Conservation (phyloP, 1,284 basidiomycete species). For the Butyriboletus appendiculatus region DNA sequence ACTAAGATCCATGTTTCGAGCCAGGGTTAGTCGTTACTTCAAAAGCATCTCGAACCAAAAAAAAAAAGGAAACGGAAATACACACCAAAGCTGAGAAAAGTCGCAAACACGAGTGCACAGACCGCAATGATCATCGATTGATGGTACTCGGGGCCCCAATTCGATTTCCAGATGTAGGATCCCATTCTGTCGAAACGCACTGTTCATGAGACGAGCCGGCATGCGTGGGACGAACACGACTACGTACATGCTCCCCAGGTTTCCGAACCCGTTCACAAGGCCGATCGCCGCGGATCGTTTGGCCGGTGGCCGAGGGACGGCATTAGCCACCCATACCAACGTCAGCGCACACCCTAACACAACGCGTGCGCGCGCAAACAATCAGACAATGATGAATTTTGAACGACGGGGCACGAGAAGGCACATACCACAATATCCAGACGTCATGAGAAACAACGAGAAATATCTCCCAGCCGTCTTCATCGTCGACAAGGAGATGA, state of each 20-base stretch:
- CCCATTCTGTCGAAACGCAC: constrained; percentile 40
- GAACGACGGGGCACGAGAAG: neutral
- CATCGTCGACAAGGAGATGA: constrained; percentile 61
- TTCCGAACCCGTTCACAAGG: constrained; percentile 36
- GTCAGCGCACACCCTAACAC: constrained; percentile 56
- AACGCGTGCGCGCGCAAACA: neutral
- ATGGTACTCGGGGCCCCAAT: constrained; percentile 53
- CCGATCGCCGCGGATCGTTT: constrained; percentile 51
- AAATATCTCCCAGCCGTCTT: constrained; percentile 59
- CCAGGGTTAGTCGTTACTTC: neutral
- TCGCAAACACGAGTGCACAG: constrained; percentile 41
- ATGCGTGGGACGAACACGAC: constrained; percentile 6
- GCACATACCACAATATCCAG: constrained; percentile 52
- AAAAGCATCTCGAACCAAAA: neutral
- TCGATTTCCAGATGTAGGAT: constrained; percentile 52
- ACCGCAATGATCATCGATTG: constrained; percentile 55
- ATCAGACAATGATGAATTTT: neutral
- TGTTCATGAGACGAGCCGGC: neutral
- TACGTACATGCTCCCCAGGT: constrained; percentile 38
- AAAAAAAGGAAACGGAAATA: neutral
- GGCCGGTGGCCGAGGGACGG: constrained; percentile 64
- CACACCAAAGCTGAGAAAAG: constrained; percentile 41
- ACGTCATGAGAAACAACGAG: constrained; percentile 65
- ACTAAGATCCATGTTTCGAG: constrained; percentile 32
- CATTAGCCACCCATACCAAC: constrained; percentile 64